Evolutionary conservation across 2,329 filamentous ascomycete species (phyloP), one percentile per base, ranked within the genome.

Genomic region (Neopestalotiopsis rosae): DNA sequence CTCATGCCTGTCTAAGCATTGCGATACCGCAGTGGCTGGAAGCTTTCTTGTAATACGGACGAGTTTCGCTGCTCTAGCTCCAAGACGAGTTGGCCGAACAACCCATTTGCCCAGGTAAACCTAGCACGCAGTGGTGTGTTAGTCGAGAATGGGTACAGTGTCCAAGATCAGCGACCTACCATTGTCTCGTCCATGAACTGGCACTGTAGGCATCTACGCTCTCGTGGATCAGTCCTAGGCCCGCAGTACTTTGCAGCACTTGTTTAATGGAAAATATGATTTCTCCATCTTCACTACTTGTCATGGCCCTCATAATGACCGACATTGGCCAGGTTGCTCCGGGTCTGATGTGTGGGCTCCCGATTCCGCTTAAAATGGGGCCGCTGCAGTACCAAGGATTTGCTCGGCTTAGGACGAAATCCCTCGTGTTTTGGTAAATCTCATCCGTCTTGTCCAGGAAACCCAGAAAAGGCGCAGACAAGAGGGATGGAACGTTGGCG

Each of bases 301-400:
- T 97, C 86, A 95, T 88, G 42, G 93, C 91, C 77, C 93, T 90
- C 69, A 95, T 89, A 62, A 97, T 89, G 72, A 93, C 85, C 61
- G 90, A 92, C 93, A 97, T 97, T 1, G 94, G 94, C 94, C 94
- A 97, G 17, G 93, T 94, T 76, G 91, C 90, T 69, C 90, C 87
- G 2, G 94, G 87, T 0, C 86, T 85, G 9, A 83, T 78, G 72
- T 88, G 86, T 30, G 86, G 86, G 0, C 86, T 86, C 13, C 87
- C 87, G 0, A 85, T 83, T 73, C 83, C 83, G 70, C 83, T 86
- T 71, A 88, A 78, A 17, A 86, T 82, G 2, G 85, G 84, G 0
- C 87, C 87, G 24, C 81, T 82, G 81, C 87, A 86, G 69, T 84
- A 97, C 78, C 94, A 95, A 0, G 93, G 93, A 74, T 95, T 95